Percentiles rank a stretch among this genome's conserved stretches.
These are phyloP conservation scores for Cenchrus americanus DNA, from an alignment of 176 grass and related monocot genomes.

Conservation along the genomic window DNA sequence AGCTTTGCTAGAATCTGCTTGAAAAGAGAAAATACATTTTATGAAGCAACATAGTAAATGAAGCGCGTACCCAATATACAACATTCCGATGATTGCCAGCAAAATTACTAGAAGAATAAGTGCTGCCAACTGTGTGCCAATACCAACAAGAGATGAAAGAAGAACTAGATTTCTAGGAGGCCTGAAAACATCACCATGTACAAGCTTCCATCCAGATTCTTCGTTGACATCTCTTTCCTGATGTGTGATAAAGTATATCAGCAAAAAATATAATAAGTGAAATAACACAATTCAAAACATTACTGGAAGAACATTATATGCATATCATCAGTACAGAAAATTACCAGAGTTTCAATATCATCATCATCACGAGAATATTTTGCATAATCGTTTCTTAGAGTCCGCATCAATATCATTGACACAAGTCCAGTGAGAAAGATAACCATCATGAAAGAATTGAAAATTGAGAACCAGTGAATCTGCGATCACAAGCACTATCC, in stretches of 20 bases:
- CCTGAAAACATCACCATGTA: conserved; percentile 96
- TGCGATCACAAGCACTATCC: conserved; percentile 30
- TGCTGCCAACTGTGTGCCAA: conserved; percentile 75
- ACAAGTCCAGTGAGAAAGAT: conserved; percentile 96
- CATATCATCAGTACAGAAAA: conserved; percentile 30
- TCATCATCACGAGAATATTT: conserved; percentile 95
- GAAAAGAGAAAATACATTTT: background rate
- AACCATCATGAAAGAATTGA: conserved; percentile 99
- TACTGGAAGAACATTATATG: background rate
- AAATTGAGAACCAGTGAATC: conserved; percentile 99
- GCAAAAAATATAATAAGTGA: background rate
- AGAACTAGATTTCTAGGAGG: conserved; percentile 78
- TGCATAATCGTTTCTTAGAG: conserved; percentile 97
- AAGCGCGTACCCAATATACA: conserved; percentile 82
- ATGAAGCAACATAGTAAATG: conserved; percentile 20
- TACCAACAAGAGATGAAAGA: conserved; percentile 89
- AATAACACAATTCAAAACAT: conserved; percentile 19
- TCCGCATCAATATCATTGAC: conserved; percentile 97
- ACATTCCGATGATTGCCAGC: conserved; percentile 88
- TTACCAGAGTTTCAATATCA: conserved; percentile 96
- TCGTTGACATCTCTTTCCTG: conserved; percentile 95
- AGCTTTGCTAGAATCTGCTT: conserved; percentile 1
- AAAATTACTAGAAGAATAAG: conserved; percentile 88
- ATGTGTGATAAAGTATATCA: conserved; percentile 37
- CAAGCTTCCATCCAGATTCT: conserved; percentile 99